Evolutionary conservation across 2,329 filamentous ascomycete species (phyloP), one percentile per base, ranked within the genome.

Genomic region (Curvularia spicifera): DNA sequence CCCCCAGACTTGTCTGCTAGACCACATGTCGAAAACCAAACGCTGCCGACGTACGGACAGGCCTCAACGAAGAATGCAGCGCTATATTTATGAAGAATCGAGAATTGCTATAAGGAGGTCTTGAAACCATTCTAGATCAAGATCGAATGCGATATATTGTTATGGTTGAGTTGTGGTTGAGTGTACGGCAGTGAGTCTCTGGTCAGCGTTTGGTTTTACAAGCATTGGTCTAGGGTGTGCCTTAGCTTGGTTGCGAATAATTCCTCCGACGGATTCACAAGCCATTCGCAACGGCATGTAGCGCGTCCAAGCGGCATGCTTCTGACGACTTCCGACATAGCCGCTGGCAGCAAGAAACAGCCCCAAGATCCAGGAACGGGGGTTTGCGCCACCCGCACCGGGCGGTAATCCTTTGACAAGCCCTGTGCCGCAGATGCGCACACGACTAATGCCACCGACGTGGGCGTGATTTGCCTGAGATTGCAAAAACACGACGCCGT

Each of bases 1-100:
- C 54, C 49, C 58, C 60, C 54, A 37, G 54, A 63, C 37, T 55
- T 53, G 9, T 20, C 60, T 58, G 18, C 24, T 9, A 10, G 28
- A 31, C 51, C 60, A 53, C 56, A 47, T 31, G 29, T 31, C 24
- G 4, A 26, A 4, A 26, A 6, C 4, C 24, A 26, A 26, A 26
- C 24, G 24, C 24, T 26, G 24, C 6, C 24, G 24, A 26, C 24
- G 24, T 26, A 4, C 6, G 4, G 6, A 26, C 24, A 4, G 6
- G 24, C 24, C 24, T 26, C 24, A 26, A 26, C 24, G 24, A 26
- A 6, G 24, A 26, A 26, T 26, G 6, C 24, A 26, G 24, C 24
- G 24, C 4, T 26, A 26, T 26, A 26, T 26, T 26, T 6, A 6
- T 26, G 24, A 26, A 26, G 6, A 6, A 26, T 26, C 24, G 4